Conservation (phyloP, 345 rosid species). For the Pseudoturritis turrita region DNA sequence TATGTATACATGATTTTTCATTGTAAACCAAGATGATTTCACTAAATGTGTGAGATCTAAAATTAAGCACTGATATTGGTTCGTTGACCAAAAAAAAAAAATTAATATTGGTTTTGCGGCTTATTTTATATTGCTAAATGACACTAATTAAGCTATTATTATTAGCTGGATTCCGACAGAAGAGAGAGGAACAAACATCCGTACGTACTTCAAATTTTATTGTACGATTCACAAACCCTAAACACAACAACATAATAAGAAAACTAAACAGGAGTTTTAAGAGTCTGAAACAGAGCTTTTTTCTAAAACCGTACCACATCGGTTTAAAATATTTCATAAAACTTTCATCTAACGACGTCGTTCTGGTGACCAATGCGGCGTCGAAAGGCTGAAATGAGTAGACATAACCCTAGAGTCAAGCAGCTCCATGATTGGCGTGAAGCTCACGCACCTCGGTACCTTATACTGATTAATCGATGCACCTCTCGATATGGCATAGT, state of each 20-base stretch:
- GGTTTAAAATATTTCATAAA: not conserved
- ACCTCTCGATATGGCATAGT: slow-evolving; percentile 80
- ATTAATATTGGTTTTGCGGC: not conserved
- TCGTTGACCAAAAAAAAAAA: no score
- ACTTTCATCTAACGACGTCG: slow-evolving; percentile 31
- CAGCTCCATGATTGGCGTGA: slow-evolving; percentile 70
- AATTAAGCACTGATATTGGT: not conserved
- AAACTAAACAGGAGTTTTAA: not conserved
- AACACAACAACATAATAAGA: not conserved
- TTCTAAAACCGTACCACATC: not conserved
- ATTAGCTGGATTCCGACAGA: not conserved
- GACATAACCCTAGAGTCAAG: slow-evolving; percentile 70
- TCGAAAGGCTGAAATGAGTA: slow-evolving; percentile 63
- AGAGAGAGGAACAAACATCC: not conserved
- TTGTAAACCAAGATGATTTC: not conserved
- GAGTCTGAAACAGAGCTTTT: slow-evolving; percentile 2
- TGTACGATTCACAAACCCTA: slow-evolving; percentile 25
- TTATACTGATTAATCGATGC: slow-evolving; percentile 94
- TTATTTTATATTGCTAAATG: not conserved
- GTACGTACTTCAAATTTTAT: slow-evolving; percentile 15
- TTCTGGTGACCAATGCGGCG: slow-evolving; percentile 67
- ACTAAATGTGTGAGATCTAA: not conserved
- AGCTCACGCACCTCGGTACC: slow-evolving; percentile 81
- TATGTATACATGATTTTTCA: not conserved
- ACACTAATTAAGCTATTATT: not conserved